Evolutionary conservation across 1,284 basidiomycete species (phyloP).

Genomic region (Puccinia polysora): DNA sequence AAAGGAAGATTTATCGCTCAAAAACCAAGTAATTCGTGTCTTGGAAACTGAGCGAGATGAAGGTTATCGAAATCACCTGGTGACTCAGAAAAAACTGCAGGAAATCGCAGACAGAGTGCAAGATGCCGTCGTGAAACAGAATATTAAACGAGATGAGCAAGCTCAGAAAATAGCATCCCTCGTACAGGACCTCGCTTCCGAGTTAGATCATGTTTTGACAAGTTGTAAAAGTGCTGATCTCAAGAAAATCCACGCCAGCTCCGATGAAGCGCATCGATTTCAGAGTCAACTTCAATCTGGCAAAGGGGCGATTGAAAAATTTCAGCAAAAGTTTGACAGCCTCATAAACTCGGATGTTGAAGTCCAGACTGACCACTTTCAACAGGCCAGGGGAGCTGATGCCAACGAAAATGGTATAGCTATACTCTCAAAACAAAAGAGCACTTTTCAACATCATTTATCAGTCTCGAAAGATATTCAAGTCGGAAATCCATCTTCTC

Average conservation of each 20-base stretch:
- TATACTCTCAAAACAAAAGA: neutral
- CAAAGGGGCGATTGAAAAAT: conserved; percentile 2
- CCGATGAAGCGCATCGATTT: conserved; percentile 9
- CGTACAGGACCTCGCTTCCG: neutral
- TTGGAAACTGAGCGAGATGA: conserved; percentile 7
- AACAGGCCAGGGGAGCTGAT: neutral
- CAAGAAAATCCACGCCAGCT: neutral
- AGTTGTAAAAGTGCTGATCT: neutral
- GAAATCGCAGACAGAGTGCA: conserved; percentile 6
- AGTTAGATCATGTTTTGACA: neutral
- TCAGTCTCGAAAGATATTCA: neutral
- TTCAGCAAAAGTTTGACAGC: neutral
- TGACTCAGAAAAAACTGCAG: neutral
- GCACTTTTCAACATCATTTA: neutral
- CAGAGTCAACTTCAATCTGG: conserved; percentile 8
- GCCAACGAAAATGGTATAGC: neutral
- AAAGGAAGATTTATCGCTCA: conserved; percentile 13
- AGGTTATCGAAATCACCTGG: neutral
- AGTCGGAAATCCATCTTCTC: neutral
- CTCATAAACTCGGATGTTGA: neutral
- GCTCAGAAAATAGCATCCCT: conserved; percentile 10
- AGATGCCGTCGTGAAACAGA: conserved; percentile 1
- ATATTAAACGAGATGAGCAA: conserved; percentile 1
- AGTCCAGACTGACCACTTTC: neutral
- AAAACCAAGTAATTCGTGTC: neutral